Base-by-base conservation (phyloP, 2,329 filamentous ascomycete species). In the Colletotrichum paranaense region DNA sequence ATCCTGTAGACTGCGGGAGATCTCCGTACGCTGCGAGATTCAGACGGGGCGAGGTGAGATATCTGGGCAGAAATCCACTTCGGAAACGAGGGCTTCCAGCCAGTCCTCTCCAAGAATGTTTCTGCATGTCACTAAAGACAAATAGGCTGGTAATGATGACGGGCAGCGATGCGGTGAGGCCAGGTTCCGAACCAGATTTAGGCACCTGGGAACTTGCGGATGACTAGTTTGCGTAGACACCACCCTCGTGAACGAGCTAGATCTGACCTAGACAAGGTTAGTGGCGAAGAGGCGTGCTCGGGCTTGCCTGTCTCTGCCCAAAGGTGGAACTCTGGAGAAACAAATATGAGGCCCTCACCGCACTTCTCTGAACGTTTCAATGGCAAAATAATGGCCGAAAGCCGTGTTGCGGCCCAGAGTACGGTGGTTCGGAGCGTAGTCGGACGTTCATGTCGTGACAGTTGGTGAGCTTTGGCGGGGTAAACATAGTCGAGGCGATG, bases 1-100 rank as follows among this genome's bases (percentile, higher is more conserved):
- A 62, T 66, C 55, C 55, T 73, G 60, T 71, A 66, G 60, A 65
- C 52, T 49, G 62, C 60, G 67, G 67, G 60, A 71, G 70, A 71
- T 73, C 55, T 66, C 67, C 24, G 67, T 67, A 62, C 46, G 26
- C 67, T 71, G 67, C 67, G 71, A 42, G 22, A 56, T 59, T 42
- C 56, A 24, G 38, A 71, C 53, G 24, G 42, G 30, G 12, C 32
- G 32, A 38, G 24, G 14, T 26, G 24, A 24, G 56, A 53, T 26
- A 28, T 64, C 30, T 32, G 56, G n/a, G 42, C 70, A 66, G 16
- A 26, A 22, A 22, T n/a, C 12, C n/a, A 32, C 26, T 32, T 16
- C 8, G 42, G 42, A 30, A 3, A 24, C 26, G 24, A 49, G n/a
- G 59, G 19, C 22, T 56, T n/a, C 49, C 32, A 26, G 59, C 59